Base-by-base conservation (phyloP, 2,329 filamentous ascomycete species). In the Esteya vermicola region DNA sequence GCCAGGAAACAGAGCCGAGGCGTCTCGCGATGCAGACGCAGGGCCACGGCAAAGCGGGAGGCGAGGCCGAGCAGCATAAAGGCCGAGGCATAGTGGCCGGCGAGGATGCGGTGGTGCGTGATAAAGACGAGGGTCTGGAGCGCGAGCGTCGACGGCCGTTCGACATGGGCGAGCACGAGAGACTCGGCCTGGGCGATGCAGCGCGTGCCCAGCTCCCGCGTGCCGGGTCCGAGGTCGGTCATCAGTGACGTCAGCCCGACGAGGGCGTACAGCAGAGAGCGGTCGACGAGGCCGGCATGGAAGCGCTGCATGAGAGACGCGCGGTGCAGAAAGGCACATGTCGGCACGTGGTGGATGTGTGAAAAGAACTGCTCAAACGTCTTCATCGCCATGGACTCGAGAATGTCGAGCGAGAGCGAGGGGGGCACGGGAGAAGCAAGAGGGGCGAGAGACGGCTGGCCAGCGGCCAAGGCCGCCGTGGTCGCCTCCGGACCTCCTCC, bases 231-330 rank as follows among this genome's bases (percentile, higher is more conserved):
- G 50, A 74, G 41, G 48, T 72, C 68, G 6, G 67, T 72, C 35
- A 75, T 61, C 25, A 72, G 58, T 4, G 69, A 67, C 2, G 70
- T 72, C 48, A 75, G 70, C 37, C 70, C 71, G 8, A 75, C 58
- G 4, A 75, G 55, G 30, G 70, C 68, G 5, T 74, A 59, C 4
- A 75, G 57, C 7, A 75, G 56, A 2, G 69, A 59, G 31, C 62
- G 64, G 48, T 75, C 70, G 46, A 75, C 66, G 45, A 69, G 69
- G 36, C 69, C 70, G 5, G 67, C 63, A 46, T 72, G 65, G 50
- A 72, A 72, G 23, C 70, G 63, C 50, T 74, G 70, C 68, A 73
- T 72, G 20, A 75, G 63, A 2, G 71, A 75, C 12, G 70, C 69
- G 21, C 70, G 68, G 48, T 75, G 71, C 14, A 75, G 54, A 42